Evolutionary conservation across 352 stramenopile species (phyloP).

Genomic region (Phytophthora tubulina): DNA sequence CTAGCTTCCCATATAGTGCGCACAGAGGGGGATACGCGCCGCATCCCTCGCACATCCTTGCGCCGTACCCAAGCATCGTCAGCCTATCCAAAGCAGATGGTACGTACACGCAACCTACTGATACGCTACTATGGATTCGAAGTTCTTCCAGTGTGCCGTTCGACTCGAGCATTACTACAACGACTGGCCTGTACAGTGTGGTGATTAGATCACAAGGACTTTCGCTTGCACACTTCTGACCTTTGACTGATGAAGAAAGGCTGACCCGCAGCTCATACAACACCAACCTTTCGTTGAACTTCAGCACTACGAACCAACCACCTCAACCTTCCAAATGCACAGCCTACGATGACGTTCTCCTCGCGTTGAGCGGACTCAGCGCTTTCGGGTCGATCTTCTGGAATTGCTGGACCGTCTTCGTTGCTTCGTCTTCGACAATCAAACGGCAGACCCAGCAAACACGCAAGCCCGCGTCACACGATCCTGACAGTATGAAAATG

Average conservation of each 20-base stretch:
- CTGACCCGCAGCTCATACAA: not conserved
- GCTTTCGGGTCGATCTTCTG: not conserved
- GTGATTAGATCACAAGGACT: not conserved
- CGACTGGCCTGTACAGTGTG: not conserved
- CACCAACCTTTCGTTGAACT: not conserved
- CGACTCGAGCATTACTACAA: no score
- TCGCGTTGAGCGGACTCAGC: not conserved
- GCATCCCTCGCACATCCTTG: no score
- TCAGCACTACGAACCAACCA: not conserved
- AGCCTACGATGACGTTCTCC: constrained; percentile 4
- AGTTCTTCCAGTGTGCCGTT: no score
- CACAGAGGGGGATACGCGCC: no score
- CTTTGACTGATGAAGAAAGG: not conserved
- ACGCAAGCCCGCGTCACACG: not conserved
- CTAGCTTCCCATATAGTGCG: no score
- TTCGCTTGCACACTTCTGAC: not conserved
- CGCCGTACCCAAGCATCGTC: no score
- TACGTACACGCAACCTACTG: no score
- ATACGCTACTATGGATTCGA: no score
- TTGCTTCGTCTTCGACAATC: constrained; percentile 8
- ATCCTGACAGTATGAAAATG: constrained; percentile 7
- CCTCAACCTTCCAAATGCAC: not conserved
- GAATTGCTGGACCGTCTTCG: constrained; percentile 6
- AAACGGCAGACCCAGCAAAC: constrained; percentile 9
- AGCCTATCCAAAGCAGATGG: no score